phyloP scores from a whole-genome alignment of 2,329 filamentous ascomycete species.

The Paracoccidioides lutzii region DNA sequence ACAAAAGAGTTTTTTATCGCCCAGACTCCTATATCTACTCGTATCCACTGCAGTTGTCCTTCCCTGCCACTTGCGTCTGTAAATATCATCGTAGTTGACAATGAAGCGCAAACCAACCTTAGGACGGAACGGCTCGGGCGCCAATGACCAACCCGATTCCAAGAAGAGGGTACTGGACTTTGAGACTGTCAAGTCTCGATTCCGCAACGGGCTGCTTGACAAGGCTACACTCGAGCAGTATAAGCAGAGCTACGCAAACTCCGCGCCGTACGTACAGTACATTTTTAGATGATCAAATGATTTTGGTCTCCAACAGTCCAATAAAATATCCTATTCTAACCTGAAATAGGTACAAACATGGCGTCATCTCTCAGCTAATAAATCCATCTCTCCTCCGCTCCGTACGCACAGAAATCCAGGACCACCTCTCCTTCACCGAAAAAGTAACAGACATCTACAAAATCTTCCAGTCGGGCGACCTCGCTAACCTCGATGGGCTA shows the following conservation, averaged over 20 bases:
- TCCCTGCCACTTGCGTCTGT: not conserved
- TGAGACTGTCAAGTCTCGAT: constrained; percentile 28
- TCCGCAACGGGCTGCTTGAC: constrained; percentile 34
- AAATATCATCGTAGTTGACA: not conserved
- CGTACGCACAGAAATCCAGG: constrained; percentile 77
- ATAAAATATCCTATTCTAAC: not conserved
- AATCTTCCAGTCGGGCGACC: constrained; percentile 95
- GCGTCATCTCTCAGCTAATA: constrained; percentile 72
- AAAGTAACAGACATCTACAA: constrained; percentile 99
- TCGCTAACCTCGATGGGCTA: constrained; percentile 90
- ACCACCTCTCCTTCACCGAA: constrained; percentile 87
- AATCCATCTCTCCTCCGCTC: constrained; percentile 68
- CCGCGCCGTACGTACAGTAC: constrained; percentile 25
- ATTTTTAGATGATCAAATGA: not conserved
- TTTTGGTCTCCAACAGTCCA: not conserved
- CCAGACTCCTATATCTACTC: not conserved
- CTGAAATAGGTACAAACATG: constrained; percentile 64
- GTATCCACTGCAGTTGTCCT: not conserved
- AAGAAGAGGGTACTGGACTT: constrained; percentile 29
- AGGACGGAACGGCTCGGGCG: constrained; percentile 16
- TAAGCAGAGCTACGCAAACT: constrained; percentile 30
- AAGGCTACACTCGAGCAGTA: constrained; percentile 29
- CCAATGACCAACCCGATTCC: constrained; percentile 22
- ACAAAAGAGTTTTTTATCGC: too few relatives aligned
- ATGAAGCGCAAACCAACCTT: constrained; percentile 35